Conservation (phyloP, 106 monocot species). For the Xerophyta viscosa region DNA sequence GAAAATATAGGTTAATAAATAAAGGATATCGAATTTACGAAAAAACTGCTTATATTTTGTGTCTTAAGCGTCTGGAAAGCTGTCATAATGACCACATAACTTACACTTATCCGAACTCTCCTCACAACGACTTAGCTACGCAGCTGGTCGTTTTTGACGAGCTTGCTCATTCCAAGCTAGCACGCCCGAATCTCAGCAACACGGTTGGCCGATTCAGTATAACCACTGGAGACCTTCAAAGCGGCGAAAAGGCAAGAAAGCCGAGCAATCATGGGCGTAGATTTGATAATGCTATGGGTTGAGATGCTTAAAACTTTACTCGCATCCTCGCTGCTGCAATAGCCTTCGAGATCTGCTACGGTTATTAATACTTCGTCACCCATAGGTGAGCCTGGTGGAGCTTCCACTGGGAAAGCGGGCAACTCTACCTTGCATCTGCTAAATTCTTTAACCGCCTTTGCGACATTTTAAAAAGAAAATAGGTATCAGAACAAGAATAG, state of each 20-base stretch:
- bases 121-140: no score
- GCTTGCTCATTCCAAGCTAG: slow-evolving; percentile 1
- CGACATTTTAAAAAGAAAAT: neutral
- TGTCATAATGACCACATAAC: no score
- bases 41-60: no score
- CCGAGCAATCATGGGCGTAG: slow-evolving; percentile 21
- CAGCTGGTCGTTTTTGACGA: no score
- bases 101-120: no score
- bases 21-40: no score
- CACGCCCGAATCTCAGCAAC: slow-evolving; percentile 24
- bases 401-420: slow-evolving; percentile 19
- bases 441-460: slow-evolving; percentile 54
- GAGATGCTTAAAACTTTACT: slow-evolving; percentile 5
- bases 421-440: slow-evolving; percentile 27
- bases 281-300: slow-evolving; percentile 1
- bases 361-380: slow-evolving; percentile 23
- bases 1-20: no score
- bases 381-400: neutral
- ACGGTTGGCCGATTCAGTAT: slow-evolving; percentile 3
- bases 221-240: slow-evolving; percentile 11
- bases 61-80: no score
- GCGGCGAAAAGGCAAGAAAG: slow-evolving; percentile 33
- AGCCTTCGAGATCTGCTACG: slow-evolving; percentile 21
- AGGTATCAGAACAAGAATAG: neutral
- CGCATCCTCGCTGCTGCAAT: neutral